Percentiles rank a stretch among this genome's conserved stretches.
These are phyloP conservation scores for Apodospora peruviana DNA, from an alignment of 495 filamentous ascomycete species.

Conservation along the genomic window DNA sequence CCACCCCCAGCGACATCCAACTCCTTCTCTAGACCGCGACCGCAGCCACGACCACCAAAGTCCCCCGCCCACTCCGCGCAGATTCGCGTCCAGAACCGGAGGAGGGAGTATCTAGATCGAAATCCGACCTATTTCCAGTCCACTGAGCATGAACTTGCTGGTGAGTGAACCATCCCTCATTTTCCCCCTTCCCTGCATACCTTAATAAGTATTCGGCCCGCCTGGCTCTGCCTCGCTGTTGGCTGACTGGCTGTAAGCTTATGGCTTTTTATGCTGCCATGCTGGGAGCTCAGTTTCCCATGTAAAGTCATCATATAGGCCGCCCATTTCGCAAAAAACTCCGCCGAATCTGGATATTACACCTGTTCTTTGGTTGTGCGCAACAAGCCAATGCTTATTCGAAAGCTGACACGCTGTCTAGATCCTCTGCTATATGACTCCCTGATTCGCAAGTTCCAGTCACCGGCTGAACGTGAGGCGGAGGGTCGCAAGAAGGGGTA, in stretches of 20 bases:
- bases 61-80: constrained; percentile 26
- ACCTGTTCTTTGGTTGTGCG: neutral
- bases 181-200: neutral
- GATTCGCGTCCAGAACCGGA: constrained; percentile 36
- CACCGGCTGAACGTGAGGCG: constrained; percentile 62
- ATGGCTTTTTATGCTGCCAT: too few species aligned
- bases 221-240: too few species aligned
- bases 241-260: too few species aligned
- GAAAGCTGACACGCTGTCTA: constrained; percentile 12
- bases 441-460: constrained; percentile 72
- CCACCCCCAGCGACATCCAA: constrained; percentile 12
- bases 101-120: constrained; percentile 36
- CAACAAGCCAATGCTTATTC: neutral
- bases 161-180: constrained; percentile 12
- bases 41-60: constrained; percentile 32
- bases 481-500: constrained; percentile 70
- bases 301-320: neutral
- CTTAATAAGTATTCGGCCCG: too few species aligned
- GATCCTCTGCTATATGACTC: constrained; percentile 78
- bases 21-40: constrained; percentile 19
- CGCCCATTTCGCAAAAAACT: too few species aligned
- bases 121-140: constrained; percentile 35
- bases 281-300: neutral
- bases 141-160: constrained; percentile 39
- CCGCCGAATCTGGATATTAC: too few species aligned